A percentile compares a stretch with the other conserved stretches of the same genome.
These are phyloP conservation scores for Amoebophrya sp. DNA, from an alignment of 169 alveolate species.

Conservation along the genomic window DNA sequence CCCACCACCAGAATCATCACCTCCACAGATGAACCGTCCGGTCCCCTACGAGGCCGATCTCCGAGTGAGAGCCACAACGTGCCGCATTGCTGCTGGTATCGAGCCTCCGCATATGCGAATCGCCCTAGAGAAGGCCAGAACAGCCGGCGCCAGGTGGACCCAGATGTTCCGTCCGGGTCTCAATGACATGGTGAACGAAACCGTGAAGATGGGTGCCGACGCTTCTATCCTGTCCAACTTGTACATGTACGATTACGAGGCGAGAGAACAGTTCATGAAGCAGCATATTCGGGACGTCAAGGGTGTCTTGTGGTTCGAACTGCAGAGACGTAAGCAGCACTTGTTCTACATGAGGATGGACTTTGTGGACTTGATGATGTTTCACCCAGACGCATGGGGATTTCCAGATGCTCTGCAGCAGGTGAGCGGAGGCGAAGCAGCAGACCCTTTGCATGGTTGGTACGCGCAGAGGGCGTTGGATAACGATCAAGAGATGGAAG, in stretches of 20 bases:
- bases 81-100: slow-evolving; percentile 39
- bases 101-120: slow-evolving; percentile 30
- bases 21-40: not conserved
- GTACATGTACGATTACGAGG: slow-evolving; percentile 32
- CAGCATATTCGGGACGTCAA: slow-evolving; percentile 29
- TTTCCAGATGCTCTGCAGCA: slow-evolving; percentile 23
- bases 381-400: slow-evolving; percentile 35
- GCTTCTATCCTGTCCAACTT: slow-evolving; percentile 26
- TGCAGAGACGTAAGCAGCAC: slow-evolving; percentile 31
- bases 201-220: slow-evolving; percentile 30
- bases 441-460: slow-evolving; percentile 33
- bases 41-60: slow-evolving; percentile 12
- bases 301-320: slow-evolving; percentile 36
- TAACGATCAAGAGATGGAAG: slow-evolving; percentile 10
- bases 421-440: slow-evolving; percentile 25
- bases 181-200: slow-evolving; percentile 32
- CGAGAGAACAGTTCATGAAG: slow-evolving; percentile 35
- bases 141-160: slow-evolving; percentile 32
- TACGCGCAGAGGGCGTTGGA: slow-evolving; percentile 12
- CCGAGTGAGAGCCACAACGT: slow-evolving; percentile 31
- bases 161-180: slow-evolving; percentile 36
- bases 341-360: slow-evolving; percentile 34
- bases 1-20: no score
- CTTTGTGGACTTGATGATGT: slow-evolving; percentile 30
- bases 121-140: slow-evolving; percentile 25